Evolutionary conservation across 2,329 filamentous ascomycete genomes (phyloP), one percentile per base, ranked within the genome.

Genomic region (Colletotrichum navitas): DNA sequence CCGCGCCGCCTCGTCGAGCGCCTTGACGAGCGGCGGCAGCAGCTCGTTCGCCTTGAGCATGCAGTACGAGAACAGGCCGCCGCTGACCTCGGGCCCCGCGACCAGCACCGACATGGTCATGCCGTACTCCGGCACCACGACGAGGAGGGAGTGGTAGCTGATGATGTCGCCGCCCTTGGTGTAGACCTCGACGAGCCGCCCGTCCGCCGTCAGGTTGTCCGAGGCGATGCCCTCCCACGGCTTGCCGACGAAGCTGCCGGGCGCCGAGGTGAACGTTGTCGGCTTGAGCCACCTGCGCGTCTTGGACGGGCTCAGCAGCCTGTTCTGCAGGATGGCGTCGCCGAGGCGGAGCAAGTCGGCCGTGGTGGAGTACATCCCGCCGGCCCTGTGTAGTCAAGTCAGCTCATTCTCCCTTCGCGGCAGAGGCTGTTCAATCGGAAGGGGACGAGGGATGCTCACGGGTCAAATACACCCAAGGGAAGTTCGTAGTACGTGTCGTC

Each of bases 231-330:
- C 87, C 74, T 87, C 85, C 84, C 85, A 87, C 0, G 84, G 84
- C 7, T 79, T 79, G 10, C 85, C 85, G 41, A 86, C 77, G 34
- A 81, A 79, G 51, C 80, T 78, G 3, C 79, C 80, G 66, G 77
- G 76, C 3, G 78, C 80, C 0, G 81, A 80, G 1, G 82, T 85
- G 74, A 80, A 79, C 7, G 79, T 75, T 3, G 77, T 76, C 3
- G 82, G 85, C 72, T 86, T 85, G 72, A 87, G 79, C 85, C 85
- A 87, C 26, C 78, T 75, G 2, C 83, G 78, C 0, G 86, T 85
- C 56, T 80, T 72, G 8, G 75, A 74, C 0, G 81, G 76, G 0
- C 81, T 76, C 4, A 86, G 80, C 12, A 86, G 79, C n/a, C 80
- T 79, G 74, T 83, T 78, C 24, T 75, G 79, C 4, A 85, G 77